These are phyloP conservation scores for Wickerhamomyces sp. DNA, from an alignment of 1,139 yeast species.

Conservation along the genomic window DNA sequence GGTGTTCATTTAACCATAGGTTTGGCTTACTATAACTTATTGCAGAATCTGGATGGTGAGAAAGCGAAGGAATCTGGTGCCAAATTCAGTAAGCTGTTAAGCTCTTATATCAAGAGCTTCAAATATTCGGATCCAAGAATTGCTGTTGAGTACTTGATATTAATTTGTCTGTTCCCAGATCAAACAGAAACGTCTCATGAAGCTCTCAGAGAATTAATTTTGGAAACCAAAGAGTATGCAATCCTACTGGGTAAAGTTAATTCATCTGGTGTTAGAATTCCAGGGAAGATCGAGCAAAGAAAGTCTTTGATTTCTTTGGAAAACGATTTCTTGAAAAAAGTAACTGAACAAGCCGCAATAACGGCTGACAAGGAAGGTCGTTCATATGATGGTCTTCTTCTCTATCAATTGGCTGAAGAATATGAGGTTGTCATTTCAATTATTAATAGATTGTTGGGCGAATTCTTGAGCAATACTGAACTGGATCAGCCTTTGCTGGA, in stretches of 20 bases:
- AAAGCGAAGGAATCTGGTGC: constrained; percentile 35
- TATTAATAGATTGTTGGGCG: constrained; percentile 75
- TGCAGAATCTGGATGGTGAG: constrained; percentile 42
- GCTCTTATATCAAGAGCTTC: constrained; percentile 75
- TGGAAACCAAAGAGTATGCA: constrained; percentile 82
- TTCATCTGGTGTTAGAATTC: constrained; percentile 66
- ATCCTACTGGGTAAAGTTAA: constrained; percentile 77
- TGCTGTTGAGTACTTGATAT: constrained; percentile 81
- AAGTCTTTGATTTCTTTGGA: constrained; percentile 62
- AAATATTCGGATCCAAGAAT: constrained; percentile 83
- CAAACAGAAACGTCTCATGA: constrained; percentile 66
- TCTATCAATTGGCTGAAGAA: constrained; percentile 87
- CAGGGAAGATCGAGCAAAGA: constrained; percentile 84
- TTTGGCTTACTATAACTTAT: constrained; percentile 67
- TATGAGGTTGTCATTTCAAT: constrained; percentile 78
- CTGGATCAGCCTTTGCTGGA: constrained; percentile 55
- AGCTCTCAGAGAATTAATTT: constrained; percentile 76
- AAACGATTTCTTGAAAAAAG: constrained; percentile 53
- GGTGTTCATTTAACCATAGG: constrained; percentile 90
- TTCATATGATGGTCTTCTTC: constrained; percentile 74
- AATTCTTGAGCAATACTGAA: constrained; percentile 69
- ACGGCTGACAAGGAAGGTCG: constrained; percentile 93
- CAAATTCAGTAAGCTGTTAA: constrained; percentile 56
- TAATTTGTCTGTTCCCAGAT: constrained; percentile 55
- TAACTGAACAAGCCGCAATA: constrained; percentile 80